A percentile compares a stretch with the other conserved stretches of the same genome.
Conservation (phyloP, 2,329 filamentous ascomycete genomes). For the Fusarium torreyae region DNA sequence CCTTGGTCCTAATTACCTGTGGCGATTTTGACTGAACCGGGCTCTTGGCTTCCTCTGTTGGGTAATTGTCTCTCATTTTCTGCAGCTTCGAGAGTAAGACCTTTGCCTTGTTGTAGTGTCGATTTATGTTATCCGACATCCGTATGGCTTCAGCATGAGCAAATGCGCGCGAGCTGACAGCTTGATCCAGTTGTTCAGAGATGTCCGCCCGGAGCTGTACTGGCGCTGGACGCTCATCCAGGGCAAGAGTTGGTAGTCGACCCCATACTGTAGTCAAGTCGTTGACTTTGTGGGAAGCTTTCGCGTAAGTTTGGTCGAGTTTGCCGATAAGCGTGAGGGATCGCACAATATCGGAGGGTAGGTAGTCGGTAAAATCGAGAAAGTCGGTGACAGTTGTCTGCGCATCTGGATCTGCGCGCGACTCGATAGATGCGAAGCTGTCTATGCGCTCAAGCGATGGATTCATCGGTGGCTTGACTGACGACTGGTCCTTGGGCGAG, state of each 20-base stretch:
- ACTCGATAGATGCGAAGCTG: constrained; percentile 59
- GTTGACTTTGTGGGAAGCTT: constrained; percentile 69
- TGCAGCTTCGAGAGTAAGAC: constrained; percentile 72
- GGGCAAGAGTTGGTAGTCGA: constrained; percentile 65
- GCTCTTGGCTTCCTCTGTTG: constrained; percentile 67
- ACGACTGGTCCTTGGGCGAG: constrained; percentile 49
- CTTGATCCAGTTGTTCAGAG: constrained; percentile 69
- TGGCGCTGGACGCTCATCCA: constrained; percentile 64
- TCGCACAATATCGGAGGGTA: constrained; percentile 76
- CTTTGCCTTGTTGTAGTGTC: constrained; percentile 74
- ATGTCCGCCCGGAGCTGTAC: constrained; percentile 71
- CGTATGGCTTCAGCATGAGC: constrained; percentile 74
- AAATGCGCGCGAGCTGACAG: constrained; percentile 70
- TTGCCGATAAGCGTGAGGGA: constrained; percentile 76
- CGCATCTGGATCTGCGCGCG: constrained; percentile 75
- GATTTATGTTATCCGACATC: constrained; percentile 74
- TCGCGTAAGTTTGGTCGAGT: constrained; percentile 72
- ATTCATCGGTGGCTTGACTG: constrained; percentile 48
- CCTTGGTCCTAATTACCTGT: constrained; percentile 65
- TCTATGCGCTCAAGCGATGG: constrained; percentile 53
- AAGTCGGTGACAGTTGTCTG: constrained; percentile 80
- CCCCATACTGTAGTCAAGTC: constrained; percentile 72
- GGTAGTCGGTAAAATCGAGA: constrained; percentile 78
- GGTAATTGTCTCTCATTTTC: constrained; percentile 73
- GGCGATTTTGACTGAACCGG: constrained; percentile 69